Base-by-base conservation (phyloP, 495 filamentous ascomycete genomes). In the Aspergillus affinis region DNA sequence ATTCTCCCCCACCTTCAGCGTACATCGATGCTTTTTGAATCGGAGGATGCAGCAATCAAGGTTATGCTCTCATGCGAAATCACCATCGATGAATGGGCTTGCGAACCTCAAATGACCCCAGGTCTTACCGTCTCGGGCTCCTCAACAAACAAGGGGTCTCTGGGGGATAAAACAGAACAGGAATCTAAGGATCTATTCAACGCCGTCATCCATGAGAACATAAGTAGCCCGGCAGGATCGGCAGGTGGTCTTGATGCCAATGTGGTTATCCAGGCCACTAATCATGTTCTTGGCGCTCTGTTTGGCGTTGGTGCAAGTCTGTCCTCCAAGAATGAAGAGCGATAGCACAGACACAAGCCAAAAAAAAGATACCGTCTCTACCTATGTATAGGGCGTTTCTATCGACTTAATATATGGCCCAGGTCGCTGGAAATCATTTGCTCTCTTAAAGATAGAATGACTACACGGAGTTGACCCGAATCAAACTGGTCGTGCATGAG, bases 141-240 rank as follows among this genome's bases (percentile, higher is more conserved):
- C 4, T 47, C 64, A 20, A 57, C 54, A 54, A 32, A 49, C 10
- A 55, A 61, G 27, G 60, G 48, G 21, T 61, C 52, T 13, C 50
- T 61, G 1, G 61, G 62, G 12, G 71, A 58, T 26, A 77, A 74
- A 18, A 66, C 76, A 12, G 71, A 77, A 23, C 69, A 68, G 21
- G 78, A 79, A 50, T 61, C 70, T 0, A 78, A 76, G 54, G 72
- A 69, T 20, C 58, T 80, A 20, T 81, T 81, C 48, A 64, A 75
- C 36, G 66, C 67, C 13, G 57, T 82, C 30, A 58, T 82, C 5
- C 61, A 53, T 27, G 73, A 75, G 26, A 61, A 68, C 26, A 60
- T 54, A 13, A 46, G 32, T 46, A 48, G 41, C 2, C 48, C 48
- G 32, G 58, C 57, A n/a, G 61, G 59, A 29, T 47, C 56, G 46